A percentile compares a stretch with the other conserved stretches of the same genome.
Conservation (phyloP, 129 eudicot species). For the Smallanthus sonchifolius region DNA sequence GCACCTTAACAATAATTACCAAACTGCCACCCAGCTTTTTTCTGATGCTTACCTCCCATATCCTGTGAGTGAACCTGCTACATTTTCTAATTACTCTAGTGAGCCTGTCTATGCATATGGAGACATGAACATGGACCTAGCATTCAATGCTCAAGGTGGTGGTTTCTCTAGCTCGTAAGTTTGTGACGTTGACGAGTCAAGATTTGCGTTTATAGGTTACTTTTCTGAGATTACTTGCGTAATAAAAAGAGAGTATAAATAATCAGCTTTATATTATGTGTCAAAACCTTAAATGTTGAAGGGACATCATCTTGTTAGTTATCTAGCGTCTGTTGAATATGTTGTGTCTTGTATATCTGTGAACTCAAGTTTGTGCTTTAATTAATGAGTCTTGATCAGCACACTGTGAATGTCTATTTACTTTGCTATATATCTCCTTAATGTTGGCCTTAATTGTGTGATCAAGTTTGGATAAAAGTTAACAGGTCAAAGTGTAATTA, state of each 20-base stretch:
- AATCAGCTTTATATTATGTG: slow-evolving; percentile 4
- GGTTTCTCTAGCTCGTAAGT: slow-evolving; percentile 3
- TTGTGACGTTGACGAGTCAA: slow-evolving; percentile 1
- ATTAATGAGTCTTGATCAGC: background rate
- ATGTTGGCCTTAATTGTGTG: background rate
- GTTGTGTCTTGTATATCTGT: background rate
- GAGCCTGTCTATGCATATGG: background rate
- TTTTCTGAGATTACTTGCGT: slow-evolving; percentile 10
- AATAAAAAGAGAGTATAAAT: background rate
- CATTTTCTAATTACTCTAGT: background rate
- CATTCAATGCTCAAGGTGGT: slow-evolving; percentile 8
- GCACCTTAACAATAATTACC: background rate
- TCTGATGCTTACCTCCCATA: background rate
- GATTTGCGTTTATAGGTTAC: background rate
- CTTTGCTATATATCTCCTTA: background rate
- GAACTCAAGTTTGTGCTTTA: background rate
- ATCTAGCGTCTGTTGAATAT: background rate
- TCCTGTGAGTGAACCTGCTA: background rate
- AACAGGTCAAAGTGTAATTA: too few relatives aligned
- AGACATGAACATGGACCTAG: slow-evolving; percentile 19
- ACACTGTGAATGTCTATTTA: background rate
- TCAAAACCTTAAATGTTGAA: slow-evolving; percentile 2
- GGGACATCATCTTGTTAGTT: slow-evolving; percentile 3
- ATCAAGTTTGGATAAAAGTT: too few relatives aligned
- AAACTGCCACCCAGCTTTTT: background rate